Evolutionary conservation across 345 rosid species (phyloP).

Genomic region (Brassica juncea): DNA sequence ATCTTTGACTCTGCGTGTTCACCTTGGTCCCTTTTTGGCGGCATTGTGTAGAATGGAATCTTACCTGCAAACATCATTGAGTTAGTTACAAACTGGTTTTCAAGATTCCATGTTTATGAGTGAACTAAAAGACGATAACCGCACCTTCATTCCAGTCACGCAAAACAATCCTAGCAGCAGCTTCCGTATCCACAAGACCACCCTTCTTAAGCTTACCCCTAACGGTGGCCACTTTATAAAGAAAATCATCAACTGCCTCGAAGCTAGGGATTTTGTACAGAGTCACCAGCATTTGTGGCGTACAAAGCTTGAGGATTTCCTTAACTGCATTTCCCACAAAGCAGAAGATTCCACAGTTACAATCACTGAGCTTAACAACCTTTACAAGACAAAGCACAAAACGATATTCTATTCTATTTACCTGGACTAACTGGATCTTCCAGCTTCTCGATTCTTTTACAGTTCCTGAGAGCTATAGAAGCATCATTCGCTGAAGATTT

Average conservation of each 20-base stretch:
- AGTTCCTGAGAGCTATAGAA: constrained; percentile 80
- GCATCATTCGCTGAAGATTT: constrained; percentile 70
- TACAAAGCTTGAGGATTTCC: constrained; percentile 87
- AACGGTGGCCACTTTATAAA: constrained; percentile 80
- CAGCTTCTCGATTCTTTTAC: constrained; percentile 95
- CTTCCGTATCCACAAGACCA: constrained; percentile 81
- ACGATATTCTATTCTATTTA: constrained; percentile 27
- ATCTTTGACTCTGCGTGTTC: constrained; percentile 71
- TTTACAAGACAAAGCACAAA: background rate
- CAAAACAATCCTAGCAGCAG: constrained; percentile 85
- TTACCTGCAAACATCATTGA: constrained; percentile 57
- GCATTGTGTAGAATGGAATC: constrained; percentile 88
- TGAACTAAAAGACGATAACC: background rate
- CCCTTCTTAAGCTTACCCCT: constrained; percentile 98
- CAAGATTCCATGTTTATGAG: background rate
- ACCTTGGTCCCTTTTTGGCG: constrained; percentile 67
- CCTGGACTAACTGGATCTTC: constrained; percentile 96
- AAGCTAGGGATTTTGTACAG: constrained; percentile 77
- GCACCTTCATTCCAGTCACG: constrained; percentile 92
- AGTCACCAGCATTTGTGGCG: constrained; percentile 61
- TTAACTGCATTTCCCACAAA: constrained; percentile 54
- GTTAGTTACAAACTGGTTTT: constrained; percentile 3
- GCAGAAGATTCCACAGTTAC: constrained; percentile 24
- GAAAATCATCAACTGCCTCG: constrained; percentile 81
- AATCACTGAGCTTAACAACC: background rate